These are phyloP conservation scores for Lachancea quebecensis DNA, from an alignment of 805 yeast species.

Conservation along the genomic window DNA sequence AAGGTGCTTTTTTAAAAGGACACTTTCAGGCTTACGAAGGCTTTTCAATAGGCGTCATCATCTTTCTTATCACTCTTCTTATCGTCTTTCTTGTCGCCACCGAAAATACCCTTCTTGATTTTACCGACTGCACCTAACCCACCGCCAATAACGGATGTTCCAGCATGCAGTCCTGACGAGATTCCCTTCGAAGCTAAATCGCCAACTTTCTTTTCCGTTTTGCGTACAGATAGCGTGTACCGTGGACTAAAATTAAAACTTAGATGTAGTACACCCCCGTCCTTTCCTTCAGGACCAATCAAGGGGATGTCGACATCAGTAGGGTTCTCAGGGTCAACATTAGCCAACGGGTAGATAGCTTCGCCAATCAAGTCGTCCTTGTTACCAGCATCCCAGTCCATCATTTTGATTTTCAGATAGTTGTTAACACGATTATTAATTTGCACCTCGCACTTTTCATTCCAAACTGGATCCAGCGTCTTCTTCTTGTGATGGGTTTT, in stretches of 20 bases:
- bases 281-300: conserved; percentile 38
- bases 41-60: no score
- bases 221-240: conserved; percentile 45
- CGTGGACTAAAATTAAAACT: conserved; percentile 62
- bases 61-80: neutral
- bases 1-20: no score
- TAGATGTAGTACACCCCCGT: conserved; percentile 56
- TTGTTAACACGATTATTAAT: conserved; percentile 59
- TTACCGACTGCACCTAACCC: conserved; percentile 40
- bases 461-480: conserved; percentile 87
- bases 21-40: no score
- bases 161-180: conserved; percentile 40
- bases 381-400: conserved; percentile 93
- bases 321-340: conserved; percentile 53
- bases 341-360: conserved; percentile 48
- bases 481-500: conserved; percentile 79
- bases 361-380: conserved; percentile 77
- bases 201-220: conserved; percentile 36
- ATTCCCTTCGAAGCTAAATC: conserved; percentile 47
- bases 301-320: conserved; percentile 44
- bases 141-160: conserved; percentile 38
- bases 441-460: conserved; percentile 55
- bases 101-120: conserved; percentile 37
- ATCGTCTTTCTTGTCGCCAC: conserved; percentile 18
- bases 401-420: conserved; percentile 47